phyloP scores from a whole-genome alignment of 495 filamentous ascomycete species.

The Aspergillus biplanus region DNA sequence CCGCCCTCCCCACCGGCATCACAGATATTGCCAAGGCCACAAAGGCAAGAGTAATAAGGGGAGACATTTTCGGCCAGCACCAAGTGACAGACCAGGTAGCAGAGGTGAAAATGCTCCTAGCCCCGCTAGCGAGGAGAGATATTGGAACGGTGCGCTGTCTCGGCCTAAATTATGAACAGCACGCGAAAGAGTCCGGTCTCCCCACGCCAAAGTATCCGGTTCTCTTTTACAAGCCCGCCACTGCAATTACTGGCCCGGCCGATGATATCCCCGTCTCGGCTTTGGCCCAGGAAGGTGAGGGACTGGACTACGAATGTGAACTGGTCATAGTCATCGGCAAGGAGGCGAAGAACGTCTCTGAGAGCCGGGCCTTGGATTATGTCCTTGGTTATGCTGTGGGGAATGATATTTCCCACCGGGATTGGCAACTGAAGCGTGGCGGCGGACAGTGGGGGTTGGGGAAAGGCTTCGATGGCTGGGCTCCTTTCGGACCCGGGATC shows the following conservation, averaged over 20 bases:
- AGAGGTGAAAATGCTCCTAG: conserved; percentile 67
- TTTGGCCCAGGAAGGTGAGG: conserved; percentile 60
- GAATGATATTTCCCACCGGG: conserved; percentile 82
- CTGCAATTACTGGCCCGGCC: conserved; percentile 68
- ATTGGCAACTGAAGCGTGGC: conserved; percentile 79
- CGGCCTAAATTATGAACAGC: conserved; percentile 80
- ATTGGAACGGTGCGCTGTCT: conserved; percentile 77
- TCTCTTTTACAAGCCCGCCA: conserved; percentile 82
- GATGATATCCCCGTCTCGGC: conserved; percentile 69
- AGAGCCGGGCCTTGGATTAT: conserved; percentile 69
- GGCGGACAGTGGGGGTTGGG: conserved; percentile 82
- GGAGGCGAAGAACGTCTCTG: conserved; percentile 66
- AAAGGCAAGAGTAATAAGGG: conserved; percentile 69
- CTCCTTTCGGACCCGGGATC: conserved; percentile 83
- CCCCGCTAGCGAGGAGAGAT: conserved; percentile 69
- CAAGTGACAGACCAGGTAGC: conserved; percentile 69
- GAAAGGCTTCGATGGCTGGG: conserved; percentile 89
- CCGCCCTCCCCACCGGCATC: conserved; percentile 69
- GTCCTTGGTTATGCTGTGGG: conserved; percentile 82
- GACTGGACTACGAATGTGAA: conserved; percentile 86
- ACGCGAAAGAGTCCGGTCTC: conserved; percentile 78
- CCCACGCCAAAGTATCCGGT: conserved; percentile 77
- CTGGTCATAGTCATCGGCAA: conserved; percentile 79
- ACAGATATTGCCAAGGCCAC: conserved; percentile 68
- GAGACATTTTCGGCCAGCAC: conserved; percentile 74